phyloP scores from a whole-genome alignment of 257 asterid species.

The Fraxinus anomala region DNA sequence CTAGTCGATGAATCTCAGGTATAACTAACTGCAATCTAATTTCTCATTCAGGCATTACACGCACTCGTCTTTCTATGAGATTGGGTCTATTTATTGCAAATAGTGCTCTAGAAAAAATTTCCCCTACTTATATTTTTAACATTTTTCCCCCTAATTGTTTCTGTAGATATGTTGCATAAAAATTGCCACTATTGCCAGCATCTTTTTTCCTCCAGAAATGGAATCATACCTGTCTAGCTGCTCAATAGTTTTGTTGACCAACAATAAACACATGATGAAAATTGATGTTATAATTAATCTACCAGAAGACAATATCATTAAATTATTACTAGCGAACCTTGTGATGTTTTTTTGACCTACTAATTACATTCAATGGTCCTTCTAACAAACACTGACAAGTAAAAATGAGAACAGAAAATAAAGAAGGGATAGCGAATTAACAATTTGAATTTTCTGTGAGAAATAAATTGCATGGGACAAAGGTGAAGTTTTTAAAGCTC shows the following conservation, averaged over 20 bases:
- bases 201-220: not conserved
- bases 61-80: not conserved
- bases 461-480: not conserved
- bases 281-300: too few species aligned
- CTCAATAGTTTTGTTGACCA: not conserved
- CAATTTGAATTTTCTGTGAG: not conserved
- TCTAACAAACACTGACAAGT: not conserved
- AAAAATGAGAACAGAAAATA: too few species aligned
- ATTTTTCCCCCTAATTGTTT: not conserved
- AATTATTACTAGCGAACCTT: not conserved
- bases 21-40: slow-evolving; percentile 25
- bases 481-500: not conserved
- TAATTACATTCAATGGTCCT: not conserved
- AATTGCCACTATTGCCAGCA: not conserved
- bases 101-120: not conserved
- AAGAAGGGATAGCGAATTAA: not conserved
- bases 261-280: not conserved
- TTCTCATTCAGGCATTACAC: not conserved
- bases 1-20: slow-evolving; percentile 98
- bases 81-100: not conserved
- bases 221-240: not conserved
- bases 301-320: not conserved
- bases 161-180: not conserved
- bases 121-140: not conserved
- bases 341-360: not conserved